Evolutionary conservation across 768 basidiomycete species (phyloP).

Genomic region (Kwoniella bestiolae): DNA sequence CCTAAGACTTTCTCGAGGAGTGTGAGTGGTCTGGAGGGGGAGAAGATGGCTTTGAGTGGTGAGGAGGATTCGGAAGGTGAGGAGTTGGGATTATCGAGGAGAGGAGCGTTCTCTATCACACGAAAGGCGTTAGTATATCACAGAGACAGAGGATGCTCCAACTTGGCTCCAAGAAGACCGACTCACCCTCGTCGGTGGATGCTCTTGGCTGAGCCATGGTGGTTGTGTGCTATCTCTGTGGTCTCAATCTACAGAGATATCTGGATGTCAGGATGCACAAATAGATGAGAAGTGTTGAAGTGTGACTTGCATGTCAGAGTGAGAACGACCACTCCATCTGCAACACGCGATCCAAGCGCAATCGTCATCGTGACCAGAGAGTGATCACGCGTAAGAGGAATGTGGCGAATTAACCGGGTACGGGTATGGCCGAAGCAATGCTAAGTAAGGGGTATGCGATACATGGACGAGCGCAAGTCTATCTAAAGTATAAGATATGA

Average conservation of each 20-base stretch:
- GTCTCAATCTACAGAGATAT: too few relatives aligned
- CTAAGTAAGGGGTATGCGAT: too few relatives aligned
- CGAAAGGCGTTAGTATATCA: background rate
- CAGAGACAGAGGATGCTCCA: background rate
- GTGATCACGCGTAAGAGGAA: background rate
- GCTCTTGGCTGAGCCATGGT: slow-evolving; percentile 51
- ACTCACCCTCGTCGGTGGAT: slow-evolving; percentile 56
- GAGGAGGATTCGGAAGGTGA: slow-evolving; percentile 24
- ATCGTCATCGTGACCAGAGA: background rate
- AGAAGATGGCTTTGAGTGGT: slow-evolving; percentile 7
- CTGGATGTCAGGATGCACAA: too few relatives aligned
- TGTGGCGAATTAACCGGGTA: background rate
- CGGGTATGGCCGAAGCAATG: background rate
- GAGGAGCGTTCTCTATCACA: slow-evolving; percentile 53
- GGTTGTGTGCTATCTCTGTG: too few relatives aligned
- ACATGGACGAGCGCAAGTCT: too few relatives aligned
- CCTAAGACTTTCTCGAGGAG: slow-evolving; percentile 82
- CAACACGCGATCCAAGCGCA: background rate
- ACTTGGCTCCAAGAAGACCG: background rate
- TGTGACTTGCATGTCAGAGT: background rate
- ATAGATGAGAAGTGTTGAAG: background rate
- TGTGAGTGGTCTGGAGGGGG: slow-evolving; percentile 63
- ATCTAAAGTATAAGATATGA: too few relatives aligned
- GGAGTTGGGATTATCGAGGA: slow-evolving; percentile 40
- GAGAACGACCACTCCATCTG: background rate